phyloP scores from a whole-genome alignment of 257 asterid species.

The Knoxia roxburghii region DNA sequence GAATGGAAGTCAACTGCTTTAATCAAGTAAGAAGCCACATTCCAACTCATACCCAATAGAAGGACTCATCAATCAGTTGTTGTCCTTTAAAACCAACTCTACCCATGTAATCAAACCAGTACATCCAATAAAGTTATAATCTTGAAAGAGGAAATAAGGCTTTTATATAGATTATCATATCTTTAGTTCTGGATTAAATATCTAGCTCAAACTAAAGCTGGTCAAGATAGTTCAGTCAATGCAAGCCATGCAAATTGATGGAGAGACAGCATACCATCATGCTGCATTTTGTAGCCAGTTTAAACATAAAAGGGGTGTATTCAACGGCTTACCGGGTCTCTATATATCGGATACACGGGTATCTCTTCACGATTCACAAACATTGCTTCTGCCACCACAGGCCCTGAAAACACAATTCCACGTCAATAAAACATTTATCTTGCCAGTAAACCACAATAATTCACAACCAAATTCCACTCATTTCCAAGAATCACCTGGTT shows the following conservation, averaged over 20 bases:
- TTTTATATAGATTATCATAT: background rate
- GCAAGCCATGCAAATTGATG: background rate
- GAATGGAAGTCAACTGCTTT: background rate
- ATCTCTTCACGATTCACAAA: slow-evolving; percentile 91
- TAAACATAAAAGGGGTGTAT: background rate
- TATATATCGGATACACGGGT: slow-evolving; percentile 80
- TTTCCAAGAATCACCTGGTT: slow-evolving; percentile 50
- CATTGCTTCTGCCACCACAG: slow-evolving; percentile 98
- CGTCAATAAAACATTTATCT: background rate
- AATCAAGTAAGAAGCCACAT: background rate
- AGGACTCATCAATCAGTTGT: background rate
- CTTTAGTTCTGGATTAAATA: background rate
- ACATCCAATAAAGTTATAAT: background rate
- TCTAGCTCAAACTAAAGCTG: background rate
- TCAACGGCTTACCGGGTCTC: slow-evolving; percentile 85
- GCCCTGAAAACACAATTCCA: slow-evolving; percentile 43
- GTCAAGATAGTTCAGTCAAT: background rate
- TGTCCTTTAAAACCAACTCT: background rate
- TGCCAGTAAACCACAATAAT: slow-evolving; percentile 1
- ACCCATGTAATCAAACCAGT: background rate
- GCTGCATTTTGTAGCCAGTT: background rate
- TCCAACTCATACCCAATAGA: background rate
- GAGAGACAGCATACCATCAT: background rate
- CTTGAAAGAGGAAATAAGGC: background rate
- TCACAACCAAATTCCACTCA: background rate